Conservation (phyloP, 2,329 filamentous ascomycete species). For the Mycosphaerella sp. region DNA sequence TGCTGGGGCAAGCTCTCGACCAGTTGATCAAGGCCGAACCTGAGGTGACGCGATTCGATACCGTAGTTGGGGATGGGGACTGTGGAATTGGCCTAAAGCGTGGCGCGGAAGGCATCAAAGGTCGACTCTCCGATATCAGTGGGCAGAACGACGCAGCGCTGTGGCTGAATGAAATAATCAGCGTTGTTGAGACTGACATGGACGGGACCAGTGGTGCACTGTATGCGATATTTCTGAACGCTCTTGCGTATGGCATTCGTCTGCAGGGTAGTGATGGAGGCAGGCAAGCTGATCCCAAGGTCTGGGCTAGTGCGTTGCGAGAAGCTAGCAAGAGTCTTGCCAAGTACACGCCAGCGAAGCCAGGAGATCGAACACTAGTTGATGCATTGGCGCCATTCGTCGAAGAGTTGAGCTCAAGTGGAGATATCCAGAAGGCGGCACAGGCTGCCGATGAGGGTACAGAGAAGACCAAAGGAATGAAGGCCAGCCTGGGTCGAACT, state of each 20-base stretch:
- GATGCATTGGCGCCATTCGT: constrained; percentile 89
- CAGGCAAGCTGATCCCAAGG: constrained; percentile 36
- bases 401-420: constrained; percentile 58
- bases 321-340: constrained; percentile 64
- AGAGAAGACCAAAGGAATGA: constrained; percentile 84
- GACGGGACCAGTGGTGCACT: constrained; percentile 71
- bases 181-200: constrained; percentile 63
- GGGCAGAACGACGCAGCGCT: constrained; percentile 48
- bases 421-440: constrained; percentile 65
- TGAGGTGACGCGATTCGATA: constrained; percentile 63
- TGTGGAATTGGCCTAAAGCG: constrained; percentile 81
- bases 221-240: constrained; percentile 85
- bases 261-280: constrained; percentile 43
- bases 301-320: constrained; percentile 64
- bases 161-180: constrained; percentile 55
- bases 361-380: constrained; percentile 83
- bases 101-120: constrained; percentile 63
- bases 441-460: constrained; percentile 68
- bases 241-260: constrained; percentile 63
- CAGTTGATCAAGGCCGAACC: constrained; percentile 59
- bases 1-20: constrained; percentile 52
- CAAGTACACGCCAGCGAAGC: constrained; percentile 81
- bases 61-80: constrained; percentile 83
- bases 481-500: constrained; percentile 74
- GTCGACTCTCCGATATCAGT: constrained; percentile 40